These are phyloP conservation scores for Ophiosphaerella herpotricha DNA, from an alignment of 2,329 filamentous ascomycete genomes.

Conservation along the genomic window DNA sequence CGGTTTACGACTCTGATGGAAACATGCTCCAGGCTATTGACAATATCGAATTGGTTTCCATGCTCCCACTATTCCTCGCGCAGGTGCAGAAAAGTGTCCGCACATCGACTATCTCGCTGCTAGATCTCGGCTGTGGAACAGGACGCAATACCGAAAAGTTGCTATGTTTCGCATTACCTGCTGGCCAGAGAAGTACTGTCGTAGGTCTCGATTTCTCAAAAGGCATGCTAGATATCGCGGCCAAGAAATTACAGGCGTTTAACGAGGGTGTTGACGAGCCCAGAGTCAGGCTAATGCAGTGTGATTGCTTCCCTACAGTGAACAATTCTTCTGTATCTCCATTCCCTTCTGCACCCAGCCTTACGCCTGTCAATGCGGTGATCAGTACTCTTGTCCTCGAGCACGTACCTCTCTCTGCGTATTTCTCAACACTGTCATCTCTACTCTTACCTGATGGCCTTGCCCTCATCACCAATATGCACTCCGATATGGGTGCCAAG, in stretches of 20 bases:
- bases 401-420: constrained; percentile 59
- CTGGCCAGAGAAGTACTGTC: constrained; percentile 41
- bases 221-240: constrained; percentile 63
- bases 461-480: constrained; percentile 70
- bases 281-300: constrained; percentile 23
- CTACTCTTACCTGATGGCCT: constrained; percentile 54
- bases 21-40: constrained; percentile 71
- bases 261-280: background rate
- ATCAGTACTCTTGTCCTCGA: constrained; percentile 68
- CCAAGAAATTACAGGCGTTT: constrained; percentile 36
- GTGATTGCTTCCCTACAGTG: constrained; percentile 38
- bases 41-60: constrained; percentile 57
- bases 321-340: constrained; percentile 17
- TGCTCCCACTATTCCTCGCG: constrained; percentile 57
- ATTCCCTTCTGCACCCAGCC: constrained; percentile 18
- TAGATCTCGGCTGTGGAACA: constrained; percentile 70
- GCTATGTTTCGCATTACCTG: constrained; percentile 37
- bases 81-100: constrained; percentile 21
- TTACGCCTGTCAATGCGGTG: constrained; percentile 50
- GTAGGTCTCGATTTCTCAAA: constrained; percentile 62
- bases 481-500: constrained; percentile 64
- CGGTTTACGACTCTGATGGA: constrained; percentile 67
- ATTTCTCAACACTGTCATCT: constrained; percentile 54
- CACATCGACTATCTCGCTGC: constrained; percentile 45
- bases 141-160: constrained; percentile 65